phyloP scores from a whole-genome alignment of 305 asterid genomes.

The Solanum chacoense region DNA sequence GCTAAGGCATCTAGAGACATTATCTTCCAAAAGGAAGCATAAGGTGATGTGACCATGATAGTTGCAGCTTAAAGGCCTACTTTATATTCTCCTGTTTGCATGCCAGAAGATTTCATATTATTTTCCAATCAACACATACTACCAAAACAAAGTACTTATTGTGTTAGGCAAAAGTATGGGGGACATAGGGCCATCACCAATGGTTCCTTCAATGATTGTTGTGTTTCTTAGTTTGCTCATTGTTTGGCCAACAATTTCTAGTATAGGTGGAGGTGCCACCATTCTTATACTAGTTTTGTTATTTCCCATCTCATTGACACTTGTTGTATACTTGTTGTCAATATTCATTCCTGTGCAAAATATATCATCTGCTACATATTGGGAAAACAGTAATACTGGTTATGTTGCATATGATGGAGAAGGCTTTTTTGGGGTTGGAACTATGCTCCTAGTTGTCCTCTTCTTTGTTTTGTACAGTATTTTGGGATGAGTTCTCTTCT shows the following conservation, averaged over 20 bases:
- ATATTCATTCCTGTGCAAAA: background rate
- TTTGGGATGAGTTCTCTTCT: background rate
- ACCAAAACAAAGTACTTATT: background rate
- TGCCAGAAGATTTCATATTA: background rate
- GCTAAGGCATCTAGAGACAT: background rate
- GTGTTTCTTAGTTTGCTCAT: constrained; percentile 10
- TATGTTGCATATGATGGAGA: background rate
- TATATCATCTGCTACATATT: background rate
- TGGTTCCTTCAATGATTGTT: constrained; percentile 20
- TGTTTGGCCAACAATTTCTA: constrained; percentile 10
- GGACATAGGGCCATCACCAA: constrained; percentile 19
- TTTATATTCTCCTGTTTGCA: background rate
- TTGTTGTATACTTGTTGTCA: background rate
- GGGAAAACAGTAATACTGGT: background rate
- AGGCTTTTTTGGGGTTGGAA: constrained; percentile 11
- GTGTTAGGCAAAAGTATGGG: background rate
- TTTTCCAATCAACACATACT: background rate
- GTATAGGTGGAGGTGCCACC: background rate
- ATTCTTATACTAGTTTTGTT: constrained; percentile 6
- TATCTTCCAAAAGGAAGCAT: background rate
- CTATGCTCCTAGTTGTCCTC: constrained; percentile 5
- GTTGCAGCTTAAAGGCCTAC: background rate
- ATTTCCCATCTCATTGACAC: constrained; percentile 1
- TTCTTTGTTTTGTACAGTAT: constrained; percentile 6
- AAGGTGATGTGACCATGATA: background rate